Evolutionary conservation across 345 rosid genomes (phyloP), one percentile per base, ranked within the genome.

Genomic region (Excoecaria agallocha): DNA sequence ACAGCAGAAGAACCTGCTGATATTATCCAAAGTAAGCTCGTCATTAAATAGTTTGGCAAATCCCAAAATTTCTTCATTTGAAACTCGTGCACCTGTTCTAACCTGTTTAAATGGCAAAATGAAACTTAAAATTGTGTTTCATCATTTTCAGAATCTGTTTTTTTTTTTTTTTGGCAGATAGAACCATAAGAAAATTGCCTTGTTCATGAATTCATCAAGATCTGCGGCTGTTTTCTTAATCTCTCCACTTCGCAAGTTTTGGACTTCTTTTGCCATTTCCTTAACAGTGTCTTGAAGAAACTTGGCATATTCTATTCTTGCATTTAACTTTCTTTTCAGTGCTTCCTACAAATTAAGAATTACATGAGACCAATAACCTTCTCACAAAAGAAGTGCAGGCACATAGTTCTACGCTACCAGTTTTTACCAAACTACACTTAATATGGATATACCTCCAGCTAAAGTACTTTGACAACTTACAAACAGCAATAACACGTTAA

Each of bases 181-280:
- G 25, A 20, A 17, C 69, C 71, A 19, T 2, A 70, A 75, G 11
- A 22, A 45, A 56, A 30, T 39, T 77, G 89, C 98, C 84, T 90
- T 94, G 87, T 85, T 92, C 97, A 94, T 83, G 69, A 92, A 94
- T 74, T 81, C 90, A 82, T 88, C 98, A 39, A 94, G 94, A 88
- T 94, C 98, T 86, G 89, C 93, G 8, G 98, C 98, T 0, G 98
- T 94, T 85, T 90, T 87, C 82, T 89, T 94, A 59, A 78, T 73
- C 65, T 92, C 96, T 63, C 96, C 96, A 79, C 94, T 92, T 70
- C 96, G 88, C 1, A 94, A 87, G 78, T 79, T 88, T 75, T 94
- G 97, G 77, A 94, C 88, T 88, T 94, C 98, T 84, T 92, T 94
- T 81, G 97, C 98, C 98, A 94, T 94, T 89, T 94, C 98, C 82